These are phyloP conservation scores for Sclerotinia spermophila DNA, from an alignment of 2,329 filamentous ascomycete genomes.

Conservation along the genomic window DNA sequence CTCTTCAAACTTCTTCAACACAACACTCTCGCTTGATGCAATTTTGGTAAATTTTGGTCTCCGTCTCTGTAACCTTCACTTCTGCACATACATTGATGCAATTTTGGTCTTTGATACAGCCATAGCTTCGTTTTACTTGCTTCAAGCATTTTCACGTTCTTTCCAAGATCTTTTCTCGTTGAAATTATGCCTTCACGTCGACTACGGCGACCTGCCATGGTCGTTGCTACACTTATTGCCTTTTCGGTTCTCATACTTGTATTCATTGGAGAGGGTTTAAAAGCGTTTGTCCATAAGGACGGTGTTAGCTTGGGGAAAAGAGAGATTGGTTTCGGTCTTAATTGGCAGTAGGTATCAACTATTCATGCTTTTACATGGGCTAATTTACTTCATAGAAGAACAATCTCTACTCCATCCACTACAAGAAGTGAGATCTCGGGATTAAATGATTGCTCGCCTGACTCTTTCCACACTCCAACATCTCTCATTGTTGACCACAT, in stretches of 20 bases:
- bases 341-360: conserved; percentile 10
- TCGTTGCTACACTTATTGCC: conserved; percentile 25
- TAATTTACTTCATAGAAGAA: background rate
- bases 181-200: conserved; percentile 29
- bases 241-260: conserved; percentile 30
- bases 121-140: conserved; percentile 17
- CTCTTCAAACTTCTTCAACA: conserved; percentile 16
- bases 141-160: conserved; percentile 16
- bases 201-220: conserved; percentile 20
- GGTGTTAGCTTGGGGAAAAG: conserved; percentile 15
- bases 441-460: background rate
- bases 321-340: conserved; percentile 7
- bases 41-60: conserved; percentile 21
- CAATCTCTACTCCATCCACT: background rate
- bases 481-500: background rate
- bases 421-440: background rate
- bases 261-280: conserved; percentile 30
- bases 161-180: conserved; percentile 12
- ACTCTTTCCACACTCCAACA: background rate
- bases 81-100: conserved; percentile 19
- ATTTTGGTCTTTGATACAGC: conserved; percentile 21
- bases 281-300: conserved; percentile 19
- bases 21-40: conserved; percentile 15
- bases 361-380: background rate
- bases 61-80: conserved; percentile 18